These are phyloP conservation scores for Eutrema heterophyllum DNA, from an alignment of 345 rosid species.

Conservation along the genomic window DNA sequence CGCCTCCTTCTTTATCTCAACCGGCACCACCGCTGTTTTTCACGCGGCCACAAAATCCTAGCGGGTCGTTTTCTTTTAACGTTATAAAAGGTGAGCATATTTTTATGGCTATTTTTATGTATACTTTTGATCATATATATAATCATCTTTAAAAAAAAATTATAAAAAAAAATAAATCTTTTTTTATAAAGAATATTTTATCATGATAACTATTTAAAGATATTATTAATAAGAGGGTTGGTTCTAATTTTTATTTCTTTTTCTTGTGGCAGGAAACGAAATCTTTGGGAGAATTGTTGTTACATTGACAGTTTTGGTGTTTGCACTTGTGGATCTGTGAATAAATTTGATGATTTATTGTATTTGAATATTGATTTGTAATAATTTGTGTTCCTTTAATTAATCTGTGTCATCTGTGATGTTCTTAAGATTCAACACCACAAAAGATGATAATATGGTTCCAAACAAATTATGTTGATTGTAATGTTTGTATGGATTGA, in stretches of 20 bases:
- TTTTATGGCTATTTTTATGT: not conserved
- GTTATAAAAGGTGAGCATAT: not conserved
- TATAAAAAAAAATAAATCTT: no score
- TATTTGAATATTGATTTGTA: not conserved
- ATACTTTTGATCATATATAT: not conserved
- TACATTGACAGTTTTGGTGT: conserved; percentile 1
- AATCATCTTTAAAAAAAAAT: no score
- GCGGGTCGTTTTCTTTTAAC: conserved; percentile 1
- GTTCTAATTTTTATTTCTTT: not conserved
- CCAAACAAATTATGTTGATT: not conserved
- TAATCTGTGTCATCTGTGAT: not conserved
- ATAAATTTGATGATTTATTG: conserved; percentile 5
- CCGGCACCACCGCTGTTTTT: not conserved
- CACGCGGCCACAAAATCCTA: not conserved
- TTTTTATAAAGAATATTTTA: no score
- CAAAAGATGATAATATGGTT: not conserved
- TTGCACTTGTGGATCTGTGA: conserved; percentile 11
- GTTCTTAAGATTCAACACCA: not conserved
- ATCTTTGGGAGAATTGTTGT: conserved; percentile 9
- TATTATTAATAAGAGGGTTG: not conserved
- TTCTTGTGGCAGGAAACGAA: conserved; percentile 1
- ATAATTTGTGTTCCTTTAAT: not conserved
- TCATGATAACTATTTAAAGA: no score
- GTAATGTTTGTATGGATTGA: not conserved
- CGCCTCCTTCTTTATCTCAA: not conserved